Evolutionary conservation across 2,329 filamentous ascomycete genomes (phyloP), one percentile per base, ranked within the genome.

Genomic region (Exophiala calicioides): DNA sequence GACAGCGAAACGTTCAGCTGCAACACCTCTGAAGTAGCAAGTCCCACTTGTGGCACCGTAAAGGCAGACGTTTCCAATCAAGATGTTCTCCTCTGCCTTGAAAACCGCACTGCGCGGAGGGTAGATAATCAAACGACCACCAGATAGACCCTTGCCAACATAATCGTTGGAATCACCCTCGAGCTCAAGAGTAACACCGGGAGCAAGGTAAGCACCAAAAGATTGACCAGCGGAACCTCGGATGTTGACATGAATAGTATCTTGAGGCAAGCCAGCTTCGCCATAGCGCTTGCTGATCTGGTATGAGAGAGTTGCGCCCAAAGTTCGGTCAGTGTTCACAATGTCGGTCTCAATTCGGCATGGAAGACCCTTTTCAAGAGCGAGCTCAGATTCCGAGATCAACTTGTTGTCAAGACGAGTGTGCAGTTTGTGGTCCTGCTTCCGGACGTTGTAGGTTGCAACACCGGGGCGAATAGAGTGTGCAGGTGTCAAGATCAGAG

Each of bases 111-210:
- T 83, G 35, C 90, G 87, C 36, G 90, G 90, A 52, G 91, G 91
- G 68, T 96, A 97, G 63, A 97, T 79, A 63, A 96, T 95, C 57
- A 97, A 73, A 45, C 90, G 86, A 67, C 91, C 91, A 67, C 91
- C 91, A 44, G 90, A 96, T 23, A 97, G 75, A 64, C 90, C 90
- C 77, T 97, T 97, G 58, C 91, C 91, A 45, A 97, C 90, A 61
- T 96, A 97, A 67, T 97, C 91, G 68, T 97, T 97, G 65, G 89
- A 77, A 66, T 97, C 91, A 70, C 91, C 91, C 73, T 97, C 91
- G 29, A 97, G 82, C 70, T 97, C 91, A 35, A 97, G 76, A 1
- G 91, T 97, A 34, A 96, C 84, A 79, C 91, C 91, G 52, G 90
- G 88, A 34, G 91, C 90, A 47, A 96, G 79, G 77, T 86, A 96